phyloP scores from a whole-genome alignment of 495 filamentous ascomycete species.

The Penicillium dipodomyicola region DNA sequence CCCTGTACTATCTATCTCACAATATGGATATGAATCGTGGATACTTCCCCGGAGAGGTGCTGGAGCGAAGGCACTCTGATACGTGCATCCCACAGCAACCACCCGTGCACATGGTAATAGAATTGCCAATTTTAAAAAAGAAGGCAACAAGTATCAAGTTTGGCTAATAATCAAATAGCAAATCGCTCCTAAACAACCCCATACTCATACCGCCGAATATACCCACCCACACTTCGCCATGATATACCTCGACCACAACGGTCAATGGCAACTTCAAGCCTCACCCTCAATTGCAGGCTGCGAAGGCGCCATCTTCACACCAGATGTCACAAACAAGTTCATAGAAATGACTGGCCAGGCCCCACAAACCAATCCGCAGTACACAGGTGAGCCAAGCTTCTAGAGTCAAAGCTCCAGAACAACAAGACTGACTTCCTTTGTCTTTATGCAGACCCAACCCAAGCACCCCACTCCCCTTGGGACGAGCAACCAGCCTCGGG shows the following conservation, averaged over 20 bases:
- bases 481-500: constrained; percentile 20
- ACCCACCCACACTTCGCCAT: constrained; percentile 42
- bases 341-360: constrained; percentile 29
- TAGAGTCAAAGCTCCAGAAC: neutral
- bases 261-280: constrained; percentile 32
- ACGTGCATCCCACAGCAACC: constrained; percentile 15
- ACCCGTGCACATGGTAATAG: constrained; percentile 19
- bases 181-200: constrained; percentile 19
- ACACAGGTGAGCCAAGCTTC: constrained; percentile 22
- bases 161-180: constrained; percentile 14
- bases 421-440: neutral
- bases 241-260: constrained; percentile 42
- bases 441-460: constrained; percentile 13
- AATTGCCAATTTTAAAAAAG: neutral
- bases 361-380: constrained; percentile 22
- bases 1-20: neutral
- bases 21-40: constrained; percentile 22
- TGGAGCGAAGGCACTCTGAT: constrained; percentile 30
- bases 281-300: constrained; percentile 39
- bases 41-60: constrained; percentile 12
- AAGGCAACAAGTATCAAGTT: neutral
- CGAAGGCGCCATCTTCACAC: constrained; percentile 40
- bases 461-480: constrained; percentile 18
- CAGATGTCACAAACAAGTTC: constrained; percentile 40
- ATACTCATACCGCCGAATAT: constrained; percentile 17